These are phyloP conservation scores for Beverwykella pulmonaria DNA, from an alignment of 495 filamentous ascomycete species.

Conservation along the genomic window DNA sequence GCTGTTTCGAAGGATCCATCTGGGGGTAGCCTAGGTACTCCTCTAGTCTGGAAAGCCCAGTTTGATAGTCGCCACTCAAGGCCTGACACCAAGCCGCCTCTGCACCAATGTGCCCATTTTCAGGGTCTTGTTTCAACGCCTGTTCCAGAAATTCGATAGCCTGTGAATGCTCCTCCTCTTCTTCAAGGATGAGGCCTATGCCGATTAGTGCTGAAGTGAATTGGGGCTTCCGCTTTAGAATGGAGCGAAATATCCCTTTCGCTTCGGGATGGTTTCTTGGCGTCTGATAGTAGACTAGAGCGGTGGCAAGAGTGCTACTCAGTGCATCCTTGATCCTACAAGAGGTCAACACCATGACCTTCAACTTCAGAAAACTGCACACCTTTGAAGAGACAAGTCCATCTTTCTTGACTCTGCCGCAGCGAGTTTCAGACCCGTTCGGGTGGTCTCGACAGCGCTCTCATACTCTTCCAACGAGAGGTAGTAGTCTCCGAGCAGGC, in stretches of 20 bases:
- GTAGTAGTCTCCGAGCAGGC: conserved; percentile 84
- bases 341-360: background rate
- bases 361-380: background rate
- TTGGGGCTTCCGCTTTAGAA: conserved; percentile 69
- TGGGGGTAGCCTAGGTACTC: conserved; percentile 59
- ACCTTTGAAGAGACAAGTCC: conserved; percentile 65
- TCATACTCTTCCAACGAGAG: conserved; percentile 84
- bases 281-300: conserved; percentile 82
- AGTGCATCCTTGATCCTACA: conserved; percentile 65
- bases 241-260: conserved; percentile 74
- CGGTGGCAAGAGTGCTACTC: conserved; percentile 75
- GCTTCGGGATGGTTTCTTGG: conserved; percentile 90
- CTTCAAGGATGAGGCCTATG: conserved; percentile 86
- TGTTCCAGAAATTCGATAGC: conserved; percentile 77
- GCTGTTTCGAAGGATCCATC: conserved; percentile 56
- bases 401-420: conserved; percentile 62
- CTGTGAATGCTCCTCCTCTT: conserved; percentile 80
- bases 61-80: conserved; percentile 70
- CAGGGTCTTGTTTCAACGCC: conserved; percentile 69
- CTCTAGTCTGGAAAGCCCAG: conserved; percentile 68
- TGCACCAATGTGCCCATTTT: conserved; percentile 73
- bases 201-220: conserved; percentile 84
- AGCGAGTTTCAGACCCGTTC: conserved; percentile 66
- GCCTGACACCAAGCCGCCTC: conserved; percentile 91
- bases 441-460: conserved; percentile 74